phyloP scores from a whole-genome alignment of 345 rosid species.

The Pistacia integerrima region DNA sequence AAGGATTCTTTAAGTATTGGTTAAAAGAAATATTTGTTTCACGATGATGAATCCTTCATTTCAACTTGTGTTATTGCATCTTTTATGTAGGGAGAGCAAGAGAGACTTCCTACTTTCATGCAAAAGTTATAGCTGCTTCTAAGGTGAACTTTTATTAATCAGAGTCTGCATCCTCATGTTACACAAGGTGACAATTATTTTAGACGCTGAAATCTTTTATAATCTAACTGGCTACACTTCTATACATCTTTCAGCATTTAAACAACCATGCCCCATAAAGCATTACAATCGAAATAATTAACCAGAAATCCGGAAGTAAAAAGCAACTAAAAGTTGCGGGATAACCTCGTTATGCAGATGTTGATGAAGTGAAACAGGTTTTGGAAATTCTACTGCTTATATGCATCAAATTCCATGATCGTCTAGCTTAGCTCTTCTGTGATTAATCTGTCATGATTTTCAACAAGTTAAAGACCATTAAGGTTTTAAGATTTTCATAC shows the following conservation, averaged over 20 bases:
- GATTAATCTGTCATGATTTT: no score
- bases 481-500: background rate
- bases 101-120: background rate
- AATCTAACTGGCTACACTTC: background rate
- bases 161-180: background rate
- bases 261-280: background rate
- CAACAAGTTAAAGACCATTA: background rate
- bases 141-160: background rate
- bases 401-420: background rate
- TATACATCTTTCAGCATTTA: constrained; percentile 14
- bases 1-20: no score
- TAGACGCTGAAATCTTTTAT: background rate
- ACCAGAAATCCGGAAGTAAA: background rate
- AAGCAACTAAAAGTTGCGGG: background rate
- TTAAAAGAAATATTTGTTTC: no score
- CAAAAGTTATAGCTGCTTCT: background rate
- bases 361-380: background rate
- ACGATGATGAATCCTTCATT: no score
- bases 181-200: background rate
- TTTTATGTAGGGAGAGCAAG: background rate
- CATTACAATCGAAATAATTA: background rate
- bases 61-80: background rate
- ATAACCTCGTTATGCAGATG: background rate
- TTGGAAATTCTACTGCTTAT: background rate
- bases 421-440: no score